These are phyloP conservation scores for Rauvolfia tetraphylla DNA, from an alignment of 257 asterid species.

Conservation along the genomic window DNA sequence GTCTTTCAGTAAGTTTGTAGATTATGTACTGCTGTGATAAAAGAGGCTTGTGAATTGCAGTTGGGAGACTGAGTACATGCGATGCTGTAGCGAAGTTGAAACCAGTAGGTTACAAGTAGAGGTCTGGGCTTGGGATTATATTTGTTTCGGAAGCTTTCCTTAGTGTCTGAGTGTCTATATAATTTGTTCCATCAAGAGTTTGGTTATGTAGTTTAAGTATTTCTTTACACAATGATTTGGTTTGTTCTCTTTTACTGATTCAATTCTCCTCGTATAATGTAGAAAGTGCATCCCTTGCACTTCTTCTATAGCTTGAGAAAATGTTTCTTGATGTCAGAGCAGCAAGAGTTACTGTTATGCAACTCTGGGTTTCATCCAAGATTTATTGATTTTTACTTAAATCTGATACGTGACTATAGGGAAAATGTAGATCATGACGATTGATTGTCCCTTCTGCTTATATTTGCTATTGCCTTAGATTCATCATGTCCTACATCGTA, in stretches of 20 bases:
- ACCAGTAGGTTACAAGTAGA: not conserved
- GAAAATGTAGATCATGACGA: no score
- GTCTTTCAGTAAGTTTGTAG: slow-evolving; percentile 10
- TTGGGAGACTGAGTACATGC: not conserved
- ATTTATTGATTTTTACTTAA: not conserved
- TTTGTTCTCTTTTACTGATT: not conserved
- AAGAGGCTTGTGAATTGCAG: slow-evolving; percentile 12
- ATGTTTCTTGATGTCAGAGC: not conserved
- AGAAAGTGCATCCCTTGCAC: not conserved
- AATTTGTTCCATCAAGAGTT: not conserved
- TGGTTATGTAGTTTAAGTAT: not conserved
- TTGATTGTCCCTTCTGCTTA: no score
- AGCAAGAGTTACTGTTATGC: not conserved
- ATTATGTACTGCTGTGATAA: slow-evolving; percentile 8
- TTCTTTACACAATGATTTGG: not conserved
- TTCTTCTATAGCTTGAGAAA: not conserved
- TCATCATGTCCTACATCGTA: no score
- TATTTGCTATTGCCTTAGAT: no score
- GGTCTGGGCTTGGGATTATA: slow-evolving; percentile 7
- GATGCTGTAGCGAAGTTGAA: slow-evolving; percentile 5
- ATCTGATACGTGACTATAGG: no score
- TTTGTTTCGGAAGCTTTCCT: not conserved
- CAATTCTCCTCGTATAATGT: not conserved
- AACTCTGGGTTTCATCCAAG: not conserved
- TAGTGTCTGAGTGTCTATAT: slow-evolving; percentile 8